Percentiles rank a stretch among this genome's conserved stretches.
Evolutionary conservation across 140 eudicot genomes (phyloP).

Genomic region (Erigeron philadelphicus): DNA sequence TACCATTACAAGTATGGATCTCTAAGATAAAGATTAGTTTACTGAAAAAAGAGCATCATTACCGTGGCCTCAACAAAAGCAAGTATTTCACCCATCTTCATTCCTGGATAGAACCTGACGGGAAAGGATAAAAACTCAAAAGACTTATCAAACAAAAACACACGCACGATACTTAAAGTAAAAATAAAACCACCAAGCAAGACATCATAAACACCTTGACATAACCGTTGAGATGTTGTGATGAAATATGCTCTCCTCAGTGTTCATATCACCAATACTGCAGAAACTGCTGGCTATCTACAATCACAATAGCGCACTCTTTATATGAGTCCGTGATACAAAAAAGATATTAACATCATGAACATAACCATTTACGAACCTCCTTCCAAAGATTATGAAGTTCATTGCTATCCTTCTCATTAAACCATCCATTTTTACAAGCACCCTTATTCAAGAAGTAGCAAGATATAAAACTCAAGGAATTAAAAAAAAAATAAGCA

Average conservation of each 20-base stretch:
- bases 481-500: constrained; percentile 11
- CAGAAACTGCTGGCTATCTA: constrained; percentile 56
- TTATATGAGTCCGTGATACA: neutral
- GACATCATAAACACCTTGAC: constrained; percentile 45
- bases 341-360: neutral
- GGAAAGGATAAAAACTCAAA: constrained; percentile 5
- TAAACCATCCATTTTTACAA: constrained; percentile 65
- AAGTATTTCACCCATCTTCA: constrained; percentile 59
- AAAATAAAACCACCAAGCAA: neutral
- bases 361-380: constrained; percentile 38
- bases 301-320: constrained; percentile 13
- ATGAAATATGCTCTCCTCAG: constrained; percentile 34
- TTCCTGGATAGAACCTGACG: constrained; percentile 68
- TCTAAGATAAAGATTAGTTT: neutral
- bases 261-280: constrained; percentile 40
- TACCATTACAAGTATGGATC: constrained; percentile 25
- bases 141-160: constrained; percentile 11
- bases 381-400: constrained; percentile 46
- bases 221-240: constrained; percentile 44
- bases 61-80: constrained; percentile 55
- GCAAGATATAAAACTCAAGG: constrained; percentile 13
- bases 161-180: constrained; percentile 1
- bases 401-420: constrained; percentile 50
- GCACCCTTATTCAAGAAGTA: constrained; percentile 49
- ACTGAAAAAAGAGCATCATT: constrained; percentile 1